Conservation (phyloP, 1,139 yeast species). For the Ogataea hybrid region DNA sequence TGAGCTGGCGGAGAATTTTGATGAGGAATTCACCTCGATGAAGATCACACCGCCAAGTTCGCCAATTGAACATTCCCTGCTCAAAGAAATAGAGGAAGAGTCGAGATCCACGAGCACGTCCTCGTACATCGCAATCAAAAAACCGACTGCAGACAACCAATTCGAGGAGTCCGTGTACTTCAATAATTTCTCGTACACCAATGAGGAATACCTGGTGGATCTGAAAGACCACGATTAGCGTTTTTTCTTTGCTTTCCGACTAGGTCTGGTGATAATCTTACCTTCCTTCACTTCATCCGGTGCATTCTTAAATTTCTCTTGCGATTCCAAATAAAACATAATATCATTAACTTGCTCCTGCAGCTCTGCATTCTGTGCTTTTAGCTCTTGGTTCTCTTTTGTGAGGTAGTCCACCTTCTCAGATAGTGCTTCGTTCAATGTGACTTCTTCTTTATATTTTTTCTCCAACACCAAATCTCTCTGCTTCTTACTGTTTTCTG, state of each 20-base stretch:
- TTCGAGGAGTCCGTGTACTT: constrained; percentile 32
- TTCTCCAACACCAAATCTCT: constrained; percentile 32
- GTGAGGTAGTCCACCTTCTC: constrained; percentile 53
- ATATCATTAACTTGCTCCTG: constrained; percentile 73
- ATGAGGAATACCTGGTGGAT: constrained; percentile 19
- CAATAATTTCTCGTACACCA: constrained; percentile 32
- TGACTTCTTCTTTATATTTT: constrained; percentile 45
- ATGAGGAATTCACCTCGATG: constrained; percentile 84
- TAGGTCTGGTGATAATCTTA: constrained; percentile 42
- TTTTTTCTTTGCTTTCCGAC: constrained; percentile 15
- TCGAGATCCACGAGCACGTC: constrained; percentile 31
- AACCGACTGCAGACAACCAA: constrained; percentile 24
- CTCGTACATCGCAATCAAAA: constrained; percentile 30
- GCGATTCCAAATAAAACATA: constrained; percentile 78
- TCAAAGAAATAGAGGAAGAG: constrained; percentile 27
- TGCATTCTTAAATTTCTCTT: constrained; percentile 67
- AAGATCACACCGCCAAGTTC: constrained; percentile 34
- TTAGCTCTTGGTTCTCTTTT: constrained; percentile 37
- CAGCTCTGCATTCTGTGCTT: constrained; percentile 48
- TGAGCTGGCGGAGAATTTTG: constrained; percentile 87
- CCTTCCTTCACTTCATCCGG: constrained; percentile 74
- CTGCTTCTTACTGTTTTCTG: constrained; percentile 21
- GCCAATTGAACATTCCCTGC: constrained; percentile 26
- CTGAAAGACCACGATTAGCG: constrained; percentile 3
- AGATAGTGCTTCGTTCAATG: constrained; percentile 55